Evolutionary conservation across 2,329 filamentous ascomycete genomes (phyloP), one percentile per base, ranked within the genome.

Genomic region (Talaromyces verruculosus): DNA sequence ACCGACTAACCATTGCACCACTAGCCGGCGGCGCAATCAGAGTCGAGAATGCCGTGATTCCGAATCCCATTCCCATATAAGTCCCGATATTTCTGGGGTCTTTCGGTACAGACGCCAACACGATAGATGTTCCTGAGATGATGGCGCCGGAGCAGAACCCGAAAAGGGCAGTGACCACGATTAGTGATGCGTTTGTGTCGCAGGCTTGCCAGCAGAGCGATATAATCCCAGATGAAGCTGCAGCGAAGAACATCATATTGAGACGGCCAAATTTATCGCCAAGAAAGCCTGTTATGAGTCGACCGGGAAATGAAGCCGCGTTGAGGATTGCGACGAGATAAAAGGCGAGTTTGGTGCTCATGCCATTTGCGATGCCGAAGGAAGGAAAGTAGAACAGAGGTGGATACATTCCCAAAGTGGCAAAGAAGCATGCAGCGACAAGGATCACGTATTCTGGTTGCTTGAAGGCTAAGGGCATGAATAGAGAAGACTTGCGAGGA

Each of bases 1-100:
- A 84, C 5, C 60, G 69, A 2, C 78, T 73, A 1, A 86, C 70
- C 49, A 84, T 72, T 0, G 75, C 79, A 5, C 83, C 82, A 63
- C 78, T 81, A 49, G 82, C 74, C 0, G 83, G 83, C 8, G 81
- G 80, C 0, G 82, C 84, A 3, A 84, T 76, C 37, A 88, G 69
- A 3, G 76, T 77, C 0, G 79, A 82, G 41, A 86, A 61, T 0
- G 79, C 77, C 3, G 75, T 73, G 0, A 84, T 51, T 1, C 72
- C 69, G 43, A 74, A 65, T 5, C 68, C 71, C 66, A 71, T 71
- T 1, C 70, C 69, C 45, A 71, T 49, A 37, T 71, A 69, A 15
- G 69, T 70, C 2, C 70, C 69, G 19, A 71, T 69, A 55, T 71
- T 66, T 22, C 65, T 61, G 3, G 66, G 41, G 7, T 69, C 62